Evolutionary conservation across 352 stramenopile species (phyloP), one percentile per base, ranked within the genome.

Genomic region (Pythium diclinum): DNA sequence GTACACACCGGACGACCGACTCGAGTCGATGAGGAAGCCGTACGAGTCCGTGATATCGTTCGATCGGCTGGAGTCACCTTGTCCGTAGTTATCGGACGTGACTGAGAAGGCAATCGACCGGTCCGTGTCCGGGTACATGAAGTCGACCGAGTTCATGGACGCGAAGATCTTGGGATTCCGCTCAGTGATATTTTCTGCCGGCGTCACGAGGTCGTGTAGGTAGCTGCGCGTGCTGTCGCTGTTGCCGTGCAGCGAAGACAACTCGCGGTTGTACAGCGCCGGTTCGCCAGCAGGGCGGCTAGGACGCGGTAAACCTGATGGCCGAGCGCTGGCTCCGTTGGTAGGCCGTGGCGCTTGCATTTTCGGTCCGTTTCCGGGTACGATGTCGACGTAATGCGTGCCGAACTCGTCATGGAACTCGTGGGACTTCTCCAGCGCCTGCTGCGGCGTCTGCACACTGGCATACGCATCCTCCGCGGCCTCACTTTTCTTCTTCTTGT

Each of bases 81-180:
- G n/a, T 23, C 54, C 44, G 34, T 59, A n/a, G 51, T 72, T 34
- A 16, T 57, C 47, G 17, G 68, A 69, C 38, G 71, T 57, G 25
- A 71, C 56, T 2, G 34, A 30, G 44, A 65, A 58, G 14, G 56
- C 25, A 10, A 70, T 69, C 10, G 59, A 67, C 3, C 58, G 55
- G 54, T 73, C 65, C 6, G 69, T 71, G 34, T 77, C 63, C 5
- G 65, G 51, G 34, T 78, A 81, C 14, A 69, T 60, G 52, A 81
- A 78, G 52, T 78, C 74, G n/a, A 81, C 51, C 3, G 71, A 73
- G 54, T 77, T 73, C 3, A 64, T 61, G 21, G 69, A 72, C n/a
- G 61, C 48, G 40, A 67, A 74, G 34, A 81, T 75, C 33, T 72
- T 67, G 9, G 46, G 63, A 13, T 52, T 40, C 6, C 36, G 21